Evolutionary conservation across 2,329 filamentous ascomycete genomes (phyloP).

Genomic region (Penicillium sclerotiorum): DNA sequence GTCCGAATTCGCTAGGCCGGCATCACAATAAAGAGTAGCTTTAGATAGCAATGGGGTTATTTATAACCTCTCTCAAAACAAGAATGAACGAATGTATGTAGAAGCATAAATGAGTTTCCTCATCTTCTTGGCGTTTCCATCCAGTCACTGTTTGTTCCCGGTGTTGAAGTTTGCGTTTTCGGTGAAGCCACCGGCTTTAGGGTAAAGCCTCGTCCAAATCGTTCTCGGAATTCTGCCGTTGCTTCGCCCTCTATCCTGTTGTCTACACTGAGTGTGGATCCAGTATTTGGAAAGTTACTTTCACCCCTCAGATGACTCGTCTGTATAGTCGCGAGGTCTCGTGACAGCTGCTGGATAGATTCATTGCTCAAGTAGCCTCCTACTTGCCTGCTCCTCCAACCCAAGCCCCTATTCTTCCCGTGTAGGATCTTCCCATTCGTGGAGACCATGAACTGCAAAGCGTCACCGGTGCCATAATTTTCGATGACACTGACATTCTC

Average conservation of each 20-base stretch:
- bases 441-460: constrained; percentile 43
- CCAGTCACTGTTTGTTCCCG: background rate
- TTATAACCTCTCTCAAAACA: too few relatives aligned
- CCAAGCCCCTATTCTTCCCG: constrained; percentile 33
- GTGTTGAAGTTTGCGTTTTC: constrained; percentile 1
- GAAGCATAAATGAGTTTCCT: background rate
- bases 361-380: constrained; percentile 35
- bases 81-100: background rate
- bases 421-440: constrained; percentile 37
- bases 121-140: background rate
- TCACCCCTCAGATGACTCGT: constrained; percentile 18
- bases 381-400: constrained; percentile 38
- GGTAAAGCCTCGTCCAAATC: constrained; percentile 29
- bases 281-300: constrained; percentile 7
- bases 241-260: constrained; percentile 12
- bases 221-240: constrained; percentile 25
- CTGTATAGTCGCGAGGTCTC: constrained; percentile 31
- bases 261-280: constrained; percentile 6
- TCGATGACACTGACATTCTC: constrained; percentile 38
- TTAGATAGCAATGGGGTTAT: too few relatives aligned
- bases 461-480: constrained; percentile 39
- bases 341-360: constrained; percentile 35
- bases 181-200: constrained; percentile 5
- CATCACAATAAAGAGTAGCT: too few relatives aligned
- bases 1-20: too few relatives aligned